A percentile compares a stretch with the other conserved stretches of the same genome.
phyloP scores from a whole-genome alignment of 116 monocot genomes.

The Papilionanthe hybrid region DNA sequence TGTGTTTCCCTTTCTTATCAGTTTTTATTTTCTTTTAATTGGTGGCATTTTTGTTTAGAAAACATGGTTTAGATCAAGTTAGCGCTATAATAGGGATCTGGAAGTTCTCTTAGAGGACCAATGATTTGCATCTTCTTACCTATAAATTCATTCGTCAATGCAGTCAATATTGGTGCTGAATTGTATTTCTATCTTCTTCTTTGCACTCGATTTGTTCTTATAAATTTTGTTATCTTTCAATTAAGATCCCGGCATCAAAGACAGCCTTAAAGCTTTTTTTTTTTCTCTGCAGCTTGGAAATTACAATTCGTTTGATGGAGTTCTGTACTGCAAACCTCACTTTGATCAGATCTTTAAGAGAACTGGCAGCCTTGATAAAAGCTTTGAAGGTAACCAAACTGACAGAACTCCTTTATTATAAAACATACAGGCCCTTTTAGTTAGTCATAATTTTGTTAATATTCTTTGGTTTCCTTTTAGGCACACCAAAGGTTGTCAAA shows the following conservation, averaged over 20 bases:
- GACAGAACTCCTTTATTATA: not conserved
- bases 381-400: conserved; percentile 35
- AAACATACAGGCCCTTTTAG: not conserved
- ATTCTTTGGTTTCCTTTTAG: conserved; percentile 18
- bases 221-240: not conserved
- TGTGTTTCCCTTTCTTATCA: not conserved
- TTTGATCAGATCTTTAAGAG: conserved; percentile 51
- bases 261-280: not conserved
- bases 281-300: conserved; percentile 35
- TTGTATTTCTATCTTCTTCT: not conserved
- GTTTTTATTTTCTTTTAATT: not conserved
- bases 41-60: not conserved
- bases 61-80: not conserved
- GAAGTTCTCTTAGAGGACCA: not conserved
- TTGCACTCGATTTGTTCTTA: not conserved
- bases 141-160: not conserved
- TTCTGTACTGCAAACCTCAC: conserved; percentile 53
- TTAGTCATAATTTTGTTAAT: not conserved
- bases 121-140: not conserved
- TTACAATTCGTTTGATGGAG: conserved; percentile 53
- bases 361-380: conserved; percentile 53
- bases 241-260: not conserved
- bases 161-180: no score
- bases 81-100: not conserved
- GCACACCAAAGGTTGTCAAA: conserved; percentile 63